Evolutionary conservation across 768 basidiomycete species (phyloP).

Genomic region (Mycena capillaripes): DNA sequence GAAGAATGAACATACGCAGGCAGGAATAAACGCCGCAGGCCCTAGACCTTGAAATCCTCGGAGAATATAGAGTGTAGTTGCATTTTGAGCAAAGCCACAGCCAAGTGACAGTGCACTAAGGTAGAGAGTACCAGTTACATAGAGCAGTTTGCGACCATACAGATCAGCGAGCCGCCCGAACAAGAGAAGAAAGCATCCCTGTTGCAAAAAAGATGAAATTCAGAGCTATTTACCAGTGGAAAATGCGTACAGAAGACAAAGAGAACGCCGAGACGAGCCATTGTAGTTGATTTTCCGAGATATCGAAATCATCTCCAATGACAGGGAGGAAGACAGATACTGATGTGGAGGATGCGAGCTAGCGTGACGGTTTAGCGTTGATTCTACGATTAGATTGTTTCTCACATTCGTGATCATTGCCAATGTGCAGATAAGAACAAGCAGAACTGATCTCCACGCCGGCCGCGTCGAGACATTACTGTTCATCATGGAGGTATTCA

Average conservation of each 20-base stretch:
- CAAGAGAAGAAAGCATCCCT: slow-evolving; percentile 75
- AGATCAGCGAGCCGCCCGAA: slow-evolving; percentile 75
- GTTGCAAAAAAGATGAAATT: neutral
- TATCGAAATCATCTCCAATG: slow-evolving; percentile 52
- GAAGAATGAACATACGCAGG: slow-evolving; percentile 57
- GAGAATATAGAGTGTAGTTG: slow-evolving; percentile 67
- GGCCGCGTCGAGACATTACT: slow-evolving; percentile 5
- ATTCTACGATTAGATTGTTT: neutral
- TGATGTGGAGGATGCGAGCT: slow-evolving; percentile 49
- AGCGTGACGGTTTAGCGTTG: neutral
- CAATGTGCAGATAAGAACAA: slow-evolving; percentile 44
- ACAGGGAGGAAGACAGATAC: slow-evolving; percentile 51
- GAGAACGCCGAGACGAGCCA: slow-evolving; percentile 67
- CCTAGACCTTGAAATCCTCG: slow-evolving; percentile 77
- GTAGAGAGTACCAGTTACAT: slow-evolving; percentile 62
- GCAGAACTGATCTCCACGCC: slow-evolving; percentile 23
- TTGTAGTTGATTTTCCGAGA: slow-evolving; percentile 58
- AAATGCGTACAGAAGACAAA: slow-evolving; percentile 60
- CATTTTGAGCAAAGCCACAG: slow-evolving; percentile 62
- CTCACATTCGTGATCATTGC: slow-evolving; percentile 54
- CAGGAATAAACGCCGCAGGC: slow-evolving; percentile 69
- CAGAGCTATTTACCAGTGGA: neutral
- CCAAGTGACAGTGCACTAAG: slow-evolving; percentile 62
- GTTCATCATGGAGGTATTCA: neutral
- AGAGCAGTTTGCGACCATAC: slow-evolving; percentile 70